Base-by-base conservation (phyloP, 352 stramenopile genomes). In the Elongisporangium undulatum region DNA sequence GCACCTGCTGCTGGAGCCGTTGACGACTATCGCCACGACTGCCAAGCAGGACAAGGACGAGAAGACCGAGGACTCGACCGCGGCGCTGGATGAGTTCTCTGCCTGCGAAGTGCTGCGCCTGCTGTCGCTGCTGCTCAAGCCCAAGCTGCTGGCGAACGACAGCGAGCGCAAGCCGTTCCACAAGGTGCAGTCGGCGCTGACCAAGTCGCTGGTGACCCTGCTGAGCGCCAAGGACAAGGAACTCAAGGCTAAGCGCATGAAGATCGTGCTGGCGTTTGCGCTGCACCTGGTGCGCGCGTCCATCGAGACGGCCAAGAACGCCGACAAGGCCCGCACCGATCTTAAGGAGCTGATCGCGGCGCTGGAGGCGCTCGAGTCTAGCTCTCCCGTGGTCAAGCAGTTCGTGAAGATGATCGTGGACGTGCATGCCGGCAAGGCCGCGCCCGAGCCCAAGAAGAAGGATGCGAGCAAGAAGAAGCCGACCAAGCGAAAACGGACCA, bases 171-270 rank as follows among this genome's bases (percentile, higher is more conserved):
- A 64, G 38, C 68, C 71, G 8, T 79, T 92, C 24, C 58, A 66
- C 13, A 45, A 51, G 9, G 56, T 66, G n/a, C 70, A 75, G 53
- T 51, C 57, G 3, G 16, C 69, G 51, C 60, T 94, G 21, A 64
- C 77, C 55, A 67, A 52, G 22, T 76, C 82, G 38, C 55, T 89
- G 19, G 51, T 90, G 29, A 61, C 62, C 29, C 58, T 85, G 69
- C 49, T 92, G 66, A 49, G 62, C 24, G 56, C 58, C 7, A 62
- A 62, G 38, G 65, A 63, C 17, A 61, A 77, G 59, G 70, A 87
- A 49, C 65, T 85, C 49, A 89, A 89, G 63, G 62, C 83, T n/a
- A 94, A 92, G 74, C 81, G 79, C 15, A 64, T 94, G 58, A 92
- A 92, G 72, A 58, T 82, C 20, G 79, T 85, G 19, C 60, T 92